These are phyloP conservation scores for Pholiota molesta DNA, from an alignment of 768 basidiomycete genomes.

Conservation along the genomic window DNA sequence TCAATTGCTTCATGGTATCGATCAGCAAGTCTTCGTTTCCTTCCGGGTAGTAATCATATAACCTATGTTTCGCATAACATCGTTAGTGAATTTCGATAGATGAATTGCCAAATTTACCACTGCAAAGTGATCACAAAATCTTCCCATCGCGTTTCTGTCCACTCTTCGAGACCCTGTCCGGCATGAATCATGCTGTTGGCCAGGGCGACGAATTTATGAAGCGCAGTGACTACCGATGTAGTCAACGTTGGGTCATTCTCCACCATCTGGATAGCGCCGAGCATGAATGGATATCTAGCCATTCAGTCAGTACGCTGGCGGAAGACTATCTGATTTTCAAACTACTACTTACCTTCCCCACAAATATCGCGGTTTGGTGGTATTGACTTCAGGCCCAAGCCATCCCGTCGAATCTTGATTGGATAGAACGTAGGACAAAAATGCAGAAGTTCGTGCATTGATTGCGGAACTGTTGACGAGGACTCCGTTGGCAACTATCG, in stretches of 20 bases:
- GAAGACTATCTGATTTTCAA: not conserved
- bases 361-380: conserved; percentile 53
- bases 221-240: conserved; percentile 45
- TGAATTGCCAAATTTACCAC: conserved; percentile 38
- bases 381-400: conserved; percentile 58
- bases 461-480: conserved; percentile 48
- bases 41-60: conserved; percentile 56
- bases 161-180: conserved; percentile 54
- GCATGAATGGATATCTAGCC: conserved; percentile 57
- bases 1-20: conserved; percentile 56
- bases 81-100: not conserved
- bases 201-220: conserved; percentile 55
- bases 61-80: conserved; percentile 33
- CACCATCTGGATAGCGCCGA: conserved; percentile 60
- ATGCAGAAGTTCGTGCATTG: conserved; percentile 47
- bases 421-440: conserved; percentile 51
- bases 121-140: conserved; percentile 59
- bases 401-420: conserved; percentile 58
- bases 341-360: conserved; percentile 48
- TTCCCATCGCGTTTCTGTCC: conserved; percentile 59
- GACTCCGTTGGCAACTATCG: conserved; percentile 54
- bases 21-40: conserved; percentile 50
- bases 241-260: conserved; percentile 48
- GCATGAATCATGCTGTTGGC: conserved; percentile 58
- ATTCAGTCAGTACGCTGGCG: not conserved